Evolutionary conservation across 176 grass and related monocot species (phyloP), one percentile per base, ranked within the genome.

Genomic region (Tuctoria greenei): DNA sequence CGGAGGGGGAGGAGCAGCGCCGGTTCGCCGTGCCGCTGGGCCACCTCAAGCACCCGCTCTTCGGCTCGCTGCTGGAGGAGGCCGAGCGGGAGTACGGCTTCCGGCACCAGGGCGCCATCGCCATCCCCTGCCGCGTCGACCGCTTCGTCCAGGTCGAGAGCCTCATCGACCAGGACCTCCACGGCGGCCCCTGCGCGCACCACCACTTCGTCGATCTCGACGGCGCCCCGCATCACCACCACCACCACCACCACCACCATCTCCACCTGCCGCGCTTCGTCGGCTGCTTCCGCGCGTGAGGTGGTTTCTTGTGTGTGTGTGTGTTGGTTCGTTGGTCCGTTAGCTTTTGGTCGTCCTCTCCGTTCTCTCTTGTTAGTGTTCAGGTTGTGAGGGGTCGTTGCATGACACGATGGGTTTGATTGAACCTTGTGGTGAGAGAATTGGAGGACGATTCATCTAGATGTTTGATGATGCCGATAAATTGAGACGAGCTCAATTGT

Each of bases 1-100:
- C 43, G 3, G 89, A 92, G 1, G 95, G 89, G 35, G 95, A 95
- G 77, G 76, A 95, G 77, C 89, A 73, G 82, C 79, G 81, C 47
- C 81, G 89, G 1, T 95, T 95, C 64, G 89, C 93, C 5, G 91
- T 99, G 4, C 95, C 91, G 72, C 84, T 99, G 8, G 82, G 27
- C 9, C 87, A 92, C 87, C 85, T 99, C 63, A 85, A 75, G 61
- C 95, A 99, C 88, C 95, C 91, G 68, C 85, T 99, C 20, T 99
- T 99, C 89, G 69, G 71, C 24, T 73, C 78, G 21, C 85, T 99
- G 52, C 79, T 99, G 25, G 80, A 92, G 0, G 87, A 83, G 82
- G 95, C 95, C 17, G 87, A 92, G 72, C 83, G 83, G 51, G 95
- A 90, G 86, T 99, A 88, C 72, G 95, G 91, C 2, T 98, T 92